Base-by-base conservation (phyloP, 2,329 filamentous ascomycete genomes). In the Aspergillus aculeatus region DNA sequence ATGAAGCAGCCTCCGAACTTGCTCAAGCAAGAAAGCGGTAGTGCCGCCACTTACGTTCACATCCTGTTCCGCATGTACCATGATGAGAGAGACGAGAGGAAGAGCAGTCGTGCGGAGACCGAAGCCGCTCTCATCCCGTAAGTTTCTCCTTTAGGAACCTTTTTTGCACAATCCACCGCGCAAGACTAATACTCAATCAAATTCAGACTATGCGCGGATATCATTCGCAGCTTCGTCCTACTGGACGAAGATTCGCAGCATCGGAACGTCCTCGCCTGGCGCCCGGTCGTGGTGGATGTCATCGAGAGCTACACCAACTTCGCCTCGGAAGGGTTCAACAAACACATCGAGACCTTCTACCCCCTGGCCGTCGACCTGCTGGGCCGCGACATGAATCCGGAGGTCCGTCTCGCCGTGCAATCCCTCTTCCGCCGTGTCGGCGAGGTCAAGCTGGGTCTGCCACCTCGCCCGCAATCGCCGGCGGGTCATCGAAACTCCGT, bases 1-100 rank as follows among this genome's bases (percentile, higher is more conserved):
- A 99, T 99, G 95, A 96, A 96, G 78, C 95, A 99, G 73, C 94
- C 95, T 16, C 95, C 95, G 2, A 99, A 99, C 70, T 82, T 99
- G 12, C 84, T 99, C 31, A 99, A 99, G 80, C 95, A 99, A 75
- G 95, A 99, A 78, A 91, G 87, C 62, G 94, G 95, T 47, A 91
- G 89, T 57, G 95, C 95, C 0, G 91, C 91, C 2, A 97, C 96
- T 1, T 99, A 99, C 74, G 92, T 99, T 38, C 90, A 90, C 62
- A 99, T 99, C 66, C 81, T 99, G 29, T 92, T 99, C 78, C 85
- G 95, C 53, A 99, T 99, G 95, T 99, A 96, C 77, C 90, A 91
- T 51, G 95, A 99, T 71, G 89, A 90, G 62, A 86, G 89, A 41
- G 88, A 90, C 7, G 93, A 97, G 76, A 86, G 95, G 54, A 87